Evolutionary conservation across 2,329 filamentous ascomycete species (phyloP), one percentile per base, ranked within the genome.

Genomic region (Fusarium pseudoanthophilum): DNA sequence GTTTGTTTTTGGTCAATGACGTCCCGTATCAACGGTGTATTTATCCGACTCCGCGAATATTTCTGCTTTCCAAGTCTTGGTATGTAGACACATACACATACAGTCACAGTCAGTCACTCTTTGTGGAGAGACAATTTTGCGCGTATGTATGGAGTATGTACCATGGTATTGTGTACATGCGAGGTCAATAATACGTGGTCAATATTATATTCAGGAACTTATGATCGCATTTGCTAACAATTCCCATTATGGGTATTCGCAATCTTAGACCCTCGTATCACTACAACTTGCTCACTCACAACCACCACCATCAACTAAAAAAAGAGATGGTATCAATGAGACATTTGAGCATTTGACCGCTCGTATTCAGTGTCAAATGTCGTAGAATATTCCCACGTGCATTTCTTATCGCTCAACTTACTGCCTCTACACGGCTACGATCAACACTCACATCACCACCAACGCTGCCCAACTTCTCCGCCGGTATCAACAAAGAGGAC

Each of bases 11-110:
- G 43, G 40, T 61, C 62, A 60, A 73, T 74, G 71, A 74, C 71
- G 71, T 39, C 56, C 30, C 52, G 61, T 68, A 16, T 45, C 8
- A 36, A 71, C 71, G 71, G 53, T 45, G 34, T 40, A 55, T 55
- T 32, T 46, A 58, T n/a, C 71, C 67, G 67, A 34, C 67, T 72
- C 71, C 67, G 71, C 71, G 59, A 34, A 37, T 68, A 42, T 49
- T 62, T 62, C 42, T 55, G 51, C 9, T 37, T 52, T 52, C 42
- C 53, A 53, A 48, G 52, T 37, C 40, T 42, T 24, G 55, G 43
- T 28, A n/a, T n/a, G n/a, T n/a, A 30, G 32, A 28, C 28, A 28
- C 26, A 26, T 5, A 26, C 26, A 26, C 26, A 26, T 26, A 26
- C 26, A 24, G 58, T 59, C 49, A 57, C 36, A 36, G 34, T 36